Evolutionary conservation across 2,329 filamentous ascomycete genomes (phyloP).

Genomic region (Aspergillus persii): DNA sequence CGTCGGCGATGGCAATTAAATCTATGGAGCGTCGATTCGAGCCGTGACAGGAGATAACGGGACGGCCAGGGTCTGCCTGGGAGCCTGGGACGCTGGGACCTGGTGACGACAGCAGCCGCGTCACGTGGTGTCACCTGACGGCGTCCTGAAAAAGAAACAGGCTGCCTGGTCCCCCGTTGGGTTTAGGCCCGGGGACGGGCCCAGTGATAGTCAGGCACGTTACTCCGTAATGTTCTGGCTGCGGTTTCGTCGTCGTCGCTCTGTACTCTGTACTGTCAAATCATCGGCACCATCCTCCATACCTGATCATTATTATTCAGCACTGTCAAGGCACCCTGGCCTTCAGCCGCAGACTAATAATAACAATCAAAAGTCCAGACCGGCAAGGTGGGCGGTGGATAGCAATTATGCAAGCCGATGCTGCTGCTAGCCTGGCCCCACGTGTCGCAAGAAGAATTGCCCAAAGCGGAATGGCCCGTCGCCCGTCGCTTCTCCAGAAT

Average conservation of each 20-base stretch:
- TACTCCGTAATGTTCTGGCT: too few relatives aligned
- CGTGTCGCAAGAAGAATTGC: not conserved
- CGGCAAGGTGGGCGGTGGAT: not conserved
- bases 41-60: slow-evolving; percentile 6
- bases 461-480: not conserved
- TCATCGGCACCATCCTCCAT: too few relatives aligned
- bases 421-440: not conserved
- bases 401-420: not conserved
- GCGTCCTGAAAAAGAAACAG: slow-evolving; percentile 4
- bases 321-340: too few relatives aligned
- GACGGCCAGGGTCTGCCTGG: not conserved
- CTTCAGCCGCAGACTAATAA: too few relatives aligned
- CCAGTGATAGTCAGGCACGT: not conserved
- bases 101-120: slow-evolving; percentile 13
- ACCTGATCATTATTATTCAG: too few relatives aligned
- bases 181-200: not conserved
- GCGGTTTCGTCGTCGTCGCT: not conserved
- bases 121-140: slow-evolving; percentile 10
- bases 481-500: not conserved
- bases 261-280: not conserved
- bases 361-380: not conserved
- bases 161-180: not conserved
- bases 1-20: not conserved
- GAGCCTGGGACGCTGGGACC: not conserved
- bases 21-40: not conserved